Percentiles rank a stretch among this genome's conserved stretches.
Conservation (phyloP, 208 protist genomes). For the Trypanosoma platydactyli region DNA sequence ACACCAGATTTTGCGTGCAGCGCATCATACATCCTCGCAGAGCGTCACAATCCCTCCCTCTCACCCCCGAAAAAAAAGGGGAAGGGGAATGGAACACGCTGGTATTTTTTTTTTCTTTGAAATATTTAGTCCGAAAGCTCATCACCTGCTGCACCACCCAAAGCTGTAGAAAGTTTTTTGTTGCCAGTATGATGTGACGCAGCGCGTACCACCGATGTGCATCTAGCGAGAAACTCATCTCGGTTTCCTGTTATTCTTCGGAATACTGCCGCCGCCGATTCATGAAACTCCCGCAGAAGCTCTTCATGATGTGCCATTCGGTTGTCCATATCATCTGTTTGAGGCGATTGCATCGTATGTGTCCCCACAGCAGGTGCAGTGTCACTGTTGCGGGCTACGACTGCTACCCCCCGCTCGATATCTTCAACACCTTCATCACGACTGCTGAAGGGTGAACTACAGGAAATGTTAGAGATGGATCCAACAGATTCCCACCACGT, state of each 20-base stretch:
- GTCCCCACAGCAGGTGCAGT: not conserved
- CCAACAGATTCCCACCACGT: conserved; percentile 38
- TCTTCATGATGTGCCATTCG: conserved; percentile 47
- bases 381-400: not conserved
- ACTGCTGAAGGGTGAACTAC: conserved; percentile 60
- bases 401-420: not conserved
- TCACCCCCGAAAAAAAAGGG: too few relatives aligned
- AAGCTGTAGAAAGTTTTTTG: not conserved
- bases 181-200: conserved; percentile 8
- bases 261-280: conserved; percentile 74
- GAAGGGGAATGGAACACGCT: too few relatives aligned
- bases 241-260: conserved; percentile 69
- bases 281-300: conserved; percentile 62
- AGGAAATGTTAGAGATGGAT: conserved; percentile 73
- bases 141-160: not conserved
- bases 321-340: conserved; percentile 18
- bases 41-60: too few relatives aligned
- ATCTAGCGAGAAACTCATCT: conserved; percentile 72
- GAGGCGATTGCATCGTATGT: not conserved
- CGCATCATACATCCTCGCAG: too few relatives aligned
- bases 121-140: not conserved
- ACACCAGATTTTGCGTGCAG: too few relatives aligned
- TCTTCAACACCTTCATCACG: conserved; percentile 21
- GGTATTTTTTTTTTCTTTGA: too few relatives aligned
- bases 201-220: conserved; percentile 58